Base-by-base conservation (phyloP, 2,329 filamentous ascomycete species). In the Cryoendolithus antarcticus region DNA sequence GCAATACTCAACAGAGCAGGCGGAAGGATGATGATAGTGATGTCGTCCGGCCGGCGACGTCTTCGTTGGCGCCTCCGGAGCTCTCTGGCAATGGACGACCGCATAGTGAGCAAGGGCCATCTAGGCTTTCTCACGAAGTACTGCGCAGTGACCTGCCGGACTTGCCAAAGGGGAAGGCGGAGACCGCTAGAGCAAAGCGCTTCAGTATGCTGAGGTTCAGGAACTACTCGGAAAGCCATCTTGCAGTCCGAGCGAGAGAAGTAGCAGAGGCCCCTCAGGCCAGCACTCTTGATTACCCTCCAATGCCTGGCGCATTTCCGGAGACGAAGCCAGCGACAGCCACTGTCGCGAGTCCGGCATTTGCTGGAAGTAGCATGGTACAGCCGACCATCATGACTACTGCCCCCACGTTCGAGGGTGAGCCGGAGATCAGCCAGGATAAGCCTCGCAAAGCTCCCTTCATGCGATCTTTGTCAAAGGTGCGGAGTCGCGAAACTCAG, bases 161-260 rank as follows among this genome's bases (percentile, higher is more conserved):
- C 29, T 40, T 45, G 30, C 43, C 37, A 35, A 38, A 47, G 13
- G 44, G 48, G 35, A 34, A 51, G 35, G 36, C 38, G n/a, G 41
- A 60, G 54, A 47, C 36, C 29, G 34, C 30, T 31, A 38, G 37
- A 30, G 62, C 62, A 43, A 63, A 71, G 48, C 66, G 74, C 41
- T 77, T 80, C 59, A 77, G 71, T 53, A 61, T 93, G 61, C 67
- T 94, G 63, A 80, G 81, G 55, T 86, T 91, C 59, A 82, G 86
- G 54, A 88, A 94, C 72, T 88, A 86, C 45, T 95, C 88, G 6
- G 89, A 96, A 63, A 82, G 86, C 37, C 86, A 95, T 60, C 65
- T 96, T 44, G 86, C 85, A 8, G 68, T 77, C 24, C 75, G 77
- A 57, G 80, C 81, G 38, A 86, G 80, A 58, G 74, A 81, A 52